phyloP scores from a whole-genome alignment of 306 rosid genomes.

The Astragalus glycyphyllos region DNA sequence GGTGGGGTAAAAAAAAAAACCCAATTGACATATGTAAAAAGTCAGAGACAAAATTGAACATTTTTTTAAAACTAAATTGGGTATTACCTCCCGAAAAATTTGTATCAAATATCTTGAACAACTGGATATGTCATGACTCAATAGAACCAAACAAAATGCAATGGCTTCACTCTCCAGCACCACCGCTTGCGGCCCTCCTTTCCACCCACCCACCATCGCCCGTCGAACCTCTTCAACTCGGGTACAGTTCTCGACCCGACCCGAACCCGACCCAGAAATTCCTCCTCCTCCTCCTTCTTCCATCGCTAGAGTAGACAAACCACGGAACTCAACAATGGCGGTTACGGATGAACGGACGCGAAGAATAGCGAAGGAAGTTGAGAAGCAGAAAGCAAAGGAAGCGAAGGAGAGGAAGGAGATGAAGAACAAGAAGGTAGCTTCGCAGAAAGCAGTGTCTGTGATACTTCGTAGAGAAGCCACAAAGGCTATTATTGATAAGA shows the following conservation, averaged over 20 bases:
- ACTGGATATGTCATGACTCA: neutral
- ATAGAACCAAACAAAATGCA: constrained; percentile 13
- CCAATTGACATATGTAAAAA: too few relatives aligned
- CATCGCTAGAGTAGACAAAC: constrained; percentile 11
- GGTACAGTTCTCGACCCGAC: neutral
- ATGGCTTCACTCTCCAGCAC: constrained; percentile 60
- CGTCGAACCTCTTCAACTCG: constrained; percentile 33
- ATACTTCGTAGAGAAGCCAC: constrained; percentile 88
- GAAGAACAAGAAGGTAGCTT: constrained; percentile 69
- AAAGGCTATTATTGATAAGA: constrained; percentile 77
- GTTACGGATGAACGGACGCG: constrained; percentile 43
- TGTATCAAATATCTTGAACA: too few relatives aligned
- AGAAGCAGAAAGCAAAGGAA: constrained; percentile 60
- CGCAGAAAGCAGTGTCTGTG: constrained; percentile 84
- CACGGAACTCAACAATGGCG: constrained; percentile 16
- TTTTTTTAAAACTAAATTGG: too few relatives aligned
- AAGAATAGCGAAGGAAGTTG: constrained; percentile 47
- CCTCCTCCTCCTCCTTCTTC: constrained; percentile 23
- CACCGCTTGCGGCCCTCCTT: constrained; percentile 33
- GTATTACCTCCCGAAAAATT: too few relatives aligned
- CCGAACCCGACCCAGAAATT: neutral
- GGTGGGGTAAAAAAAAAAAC: too few relatives aligned
- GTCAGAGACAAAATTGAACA: too few relatives aligned
- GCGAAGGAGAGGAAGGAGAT: constrained; percentile 74
- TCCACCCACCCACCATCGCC: constrained; percentile 32